phyloP scores from a whole-genome alignment of 1,139 yeast genomes.

The Yamadazyma atlantica region DNA sequence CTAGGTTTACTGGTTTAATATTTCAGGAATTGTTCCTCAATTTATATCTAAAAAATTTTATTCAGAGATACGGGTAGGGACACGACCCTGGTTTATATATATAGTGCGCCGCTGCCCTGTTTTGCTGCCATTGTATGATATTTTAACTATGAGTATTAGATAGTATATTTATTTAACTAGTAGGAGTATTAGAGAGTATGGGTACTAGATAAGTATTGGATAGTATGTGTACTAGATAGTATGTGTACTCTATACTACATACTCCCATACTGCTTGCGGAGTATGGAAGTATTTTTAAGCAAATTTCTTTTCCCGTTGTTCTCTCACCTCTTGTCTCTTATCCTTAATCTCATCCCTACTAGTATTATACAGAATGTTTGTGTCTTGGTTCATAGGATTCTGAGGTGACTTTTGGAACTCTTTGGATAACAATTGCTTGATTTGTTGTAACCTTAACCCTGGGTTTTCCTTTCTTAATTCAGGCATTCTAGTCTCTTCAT shows the following conservation, averaged over 20 bases:
- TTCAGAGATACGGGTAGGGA: slow-evolving; percentile 2
- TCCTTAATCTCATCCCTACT: slow-evolving; percentile 50
- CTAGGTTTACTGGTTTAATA: too few relatives aligned
- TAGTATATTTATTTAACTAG: too few relatives aligned
- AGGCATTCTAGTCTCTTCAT: slow-evolving; percentile 70
- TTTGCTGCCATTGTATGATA: too few relatives aligned
- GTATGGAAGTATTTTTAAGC: too few relatives aligned
- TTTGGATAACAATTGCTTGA: slow-evolving; percentile 70
- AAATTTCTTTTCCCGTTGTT: slow-evolving; percentile 45
- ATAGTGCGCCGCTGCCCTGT: background rate
- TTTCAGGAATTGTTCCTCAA: slow-evolving; percentile 4
- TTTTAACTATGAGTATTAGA: too few relatives aligned
- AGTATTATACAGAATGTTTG: slow-evolving; percentile 65
- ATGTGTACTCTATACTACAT: too few relatives aligned
- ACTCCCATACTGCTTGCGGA: too few relatives aligned
- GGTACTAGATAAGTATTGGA: too few relatives aligned
- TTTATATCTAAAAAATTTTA: slow-evolving; percentile 3
- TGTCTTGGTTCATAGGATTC: slow-evolving; percentile 82
- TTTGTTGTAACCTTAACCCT: slow-evolving; percentile 76
- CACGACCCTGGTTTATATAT: slow-evolving; percentile 5
- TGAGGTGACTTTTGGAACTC: slow-evolving; percentile 81
- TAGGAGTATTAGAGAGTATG: too few relatives aligned
- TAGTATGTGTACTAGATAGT: too few relatives aligned
- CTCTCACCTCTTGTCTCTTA: slow-evolving; percentile 52
- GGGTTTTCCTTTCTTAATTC: slow-evolving; percentile 75